Evolutionary conservation across 768 basidiomycete species (phyloP).

Genomic region (Collybia nuda): DNA sequence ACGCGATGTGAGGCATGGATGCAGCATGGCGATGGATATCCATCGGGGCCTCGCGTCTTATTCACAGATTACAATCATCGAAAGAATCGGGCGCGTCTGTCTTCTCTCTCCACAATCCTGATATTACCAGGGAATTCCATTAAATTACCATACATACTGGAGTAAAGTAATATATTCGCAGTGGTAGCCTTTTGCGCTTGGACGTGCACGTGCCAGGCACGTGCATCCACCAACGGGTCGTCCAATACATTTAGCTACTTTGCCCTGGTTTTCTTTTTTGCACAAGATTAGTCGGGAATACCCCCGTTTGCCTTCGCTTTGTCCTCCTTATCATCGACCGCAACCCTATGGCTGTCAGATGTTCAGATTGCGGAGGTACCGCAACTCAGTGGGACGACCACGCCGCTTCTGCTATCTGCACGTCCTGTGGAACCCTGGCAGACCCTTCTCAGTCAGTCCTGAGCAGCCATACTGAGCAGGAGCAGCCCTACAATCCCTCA

Average conservation of each 20-base stretch:
- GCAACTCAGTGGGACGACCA: constrained; percentile 60
- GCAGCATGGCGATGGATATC: constrained; percentile 5
- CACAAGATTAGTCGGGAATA: not conserved
- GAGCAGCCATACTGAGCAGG: constrained; percentile 40
- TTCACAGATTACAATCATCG: not conserved
- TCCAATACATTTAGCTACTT: not conserved
- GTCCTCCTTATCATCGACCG: constrained; percentile 1
- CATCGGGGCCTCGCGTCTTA: not conserved
- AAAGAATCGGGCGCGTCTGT: too few species aligned
- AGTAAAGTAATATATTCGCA: too few species aligned
- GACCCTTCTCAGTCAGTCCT: constrained; percentile 65
- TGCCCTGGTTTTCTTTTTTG: too few species aligned
- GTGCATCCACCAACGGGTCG: not conserved
- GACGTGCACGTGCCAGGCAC: not conserved
- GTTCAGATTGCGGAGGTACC: constrained; percentile 52
- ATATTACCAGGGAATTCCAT: too few species aligned
- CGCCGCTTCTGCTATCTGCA: constrained; percentile 63
- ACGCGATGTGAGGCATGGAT: constrained; percentile 8
- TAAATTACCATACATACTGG: too few species aligned
- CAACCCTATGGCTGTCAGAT: constrained; percentile 34
- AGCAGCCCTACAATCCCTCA: constrained; percentile 24
- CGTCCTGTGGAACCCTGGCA: constrained; percentile 66
- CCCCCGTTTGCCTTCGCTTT: constrained; percentile 1
- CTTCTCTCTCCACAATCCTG: too few species aligned
- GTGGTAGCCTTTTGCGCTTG: too few species aligned